Base-by-base conservation (phyloP, 140 eudicot genomes). In the Stevia rebaudiana region DNA sequence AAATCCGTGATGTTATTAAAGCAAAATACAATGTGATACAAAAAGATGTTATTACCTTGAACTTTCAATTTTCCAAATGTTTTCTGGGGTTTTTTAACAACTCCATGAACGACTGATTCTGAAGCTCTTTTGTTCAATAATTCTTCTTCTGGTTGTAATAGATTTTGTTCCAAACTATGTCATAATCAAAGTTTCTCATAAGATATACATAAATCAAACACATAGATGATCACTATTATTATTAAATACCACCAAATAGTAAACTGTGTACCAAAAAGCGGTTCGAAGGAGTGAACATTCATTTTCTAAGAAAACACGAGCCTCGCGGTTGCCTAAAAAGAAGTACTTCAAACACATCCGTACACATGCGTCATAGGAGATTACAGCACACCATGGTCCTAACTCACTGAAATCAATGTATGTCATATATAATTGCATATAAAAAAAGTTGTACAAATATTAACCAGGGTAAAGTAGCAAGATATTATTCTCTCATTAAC, bases 351-450 rank as follows among this genome's bases (percentile, higher is more conserved):
- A 81, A 63, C 97, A 89, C 24, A 89, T 58, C 35, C 97, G 78
- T 11, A 89, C 89, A 64, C 95, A 89, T 17, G 97, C 97, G 5
- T 89, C 97, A 53, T 89, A 89, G 3, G 97, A 62, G 39, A 86
- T 68, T 62, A 86, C 85, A 36, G 70, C 75, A 64, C 64, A 72
- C 97, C 97, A 89, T 15, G 85, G 79, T 49, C 95, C 94, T 64
- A 83, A 72, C 70, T 80, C 89, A 58, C 97, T 89, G 83, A 36
- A 73, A 67, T 51, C 49, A 44, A 25, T 46, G 37, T 13, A 28
- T 15, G 68, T 15, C 30, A 55, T 42, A 54, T 37, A 57, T 17
- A 30, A 37, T 23, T 30, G 17, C 21, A 69, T 17, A 56, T 42
- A 71, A 24, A 39, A 44, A 17, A 67, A n/a, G 4, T 47, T 35